Percentiles rank a stretch among this genome's conserved stretches.
phyloP scores from a whole-genome alignment of 139 green algal genomes.

The Ostreobium quekettii region DNA sequence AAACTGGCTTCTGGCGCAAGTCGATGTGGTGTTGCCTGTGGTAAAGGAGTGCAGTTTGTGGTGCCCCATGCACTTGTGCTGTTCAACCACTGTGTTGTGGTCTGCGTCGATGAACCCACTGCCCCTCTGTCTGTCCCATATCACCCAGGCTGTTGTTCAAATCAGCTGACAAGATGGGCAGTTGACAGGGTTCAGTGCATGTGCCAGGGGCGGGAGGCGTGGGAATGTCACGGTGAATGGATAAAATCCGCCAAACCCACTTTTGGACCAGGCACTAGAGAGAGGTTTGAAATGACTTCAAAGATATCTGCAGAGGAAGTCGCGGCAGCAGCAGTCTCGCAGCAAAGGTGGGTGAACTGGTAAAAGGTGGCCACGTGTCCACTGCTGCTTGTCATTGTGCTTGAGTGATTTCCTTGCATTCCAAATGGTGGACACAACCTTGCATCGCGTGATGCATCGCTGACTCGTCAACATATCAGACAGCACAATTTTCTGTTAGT shows the following conservation, averaged over 20 bases:
- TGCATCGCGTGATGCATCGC: no score
- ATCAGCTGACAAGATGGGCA: neutral
- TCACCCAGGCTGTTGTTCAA: neutral
- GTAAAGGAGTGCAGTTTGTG: neutral
- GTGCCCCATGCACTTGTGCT: neutral
- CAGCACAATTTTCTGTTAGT: no score
- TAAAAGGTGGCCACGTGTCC: no score
- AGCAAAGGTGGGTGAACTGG: no score
- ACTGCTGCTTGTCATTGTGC: no score
- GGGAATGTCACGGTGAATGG: neutral
- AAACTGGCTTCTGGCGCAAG: no score
- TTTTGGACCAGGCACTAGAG: neutral
- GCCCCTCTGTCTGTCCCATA: neutral
- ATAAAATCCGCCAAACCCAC: neutral
- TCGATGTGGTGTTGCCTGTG: neutral
- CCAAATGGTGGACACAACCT: no score
- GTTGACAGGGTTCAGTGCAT: no score
- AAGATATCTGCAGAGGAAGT: no score
- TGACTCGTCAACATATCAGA: no score
- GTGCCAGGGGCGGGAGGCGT: neutral
- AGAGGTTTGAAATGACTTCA: constrained; percentile 2
- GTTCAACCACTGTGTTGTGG: neutral
- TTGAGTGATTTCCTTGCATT: no score
- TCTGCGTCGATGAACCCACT: neutral
- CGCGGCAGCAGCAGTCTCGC: no score